phyloP scores from a whole-genome alignment of 306 rosid species.

The Lablab purpureus region DNA sequence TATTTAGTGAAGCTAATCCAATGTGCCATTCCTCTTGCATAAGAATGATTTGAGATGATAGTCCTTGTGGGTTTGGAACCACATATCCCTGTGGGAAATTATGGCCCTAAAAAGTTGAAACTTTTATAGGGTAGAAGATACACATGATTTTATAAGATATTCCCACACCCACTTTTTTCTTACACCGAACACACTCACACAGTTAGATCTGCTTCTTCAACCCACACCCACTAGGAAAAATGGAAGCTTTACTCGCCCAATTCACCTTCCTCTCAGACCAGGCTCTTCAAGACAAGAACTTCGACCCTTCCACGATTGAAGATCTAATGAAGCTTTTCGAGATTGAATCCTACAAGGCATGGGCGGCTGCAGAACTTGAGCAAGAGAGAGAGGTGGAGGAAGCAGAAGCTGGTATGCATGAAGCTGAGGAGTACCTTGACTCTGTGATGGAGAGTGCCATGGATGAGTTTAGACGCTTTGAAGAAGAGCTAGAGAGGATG shows the following conservation, averaged over 20 bases:
- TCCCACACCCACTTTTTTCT: not conserved
- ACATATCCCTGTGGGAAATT: slow-evolving; percentile 6
- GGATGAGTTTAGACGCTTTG: slow-evolving; percentile 85
- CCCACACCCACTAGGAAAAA: slow-evolving; percentile 6
- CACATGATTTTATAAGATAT: no score
- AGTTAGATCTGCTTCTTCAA: slow-evolving; percentile 44
- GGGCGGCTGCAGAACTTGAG: slow-evolving; percentile 85
- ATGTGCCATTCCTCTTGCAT: no score
- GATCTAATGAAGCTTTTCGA: slow-evolving; percentile 88
- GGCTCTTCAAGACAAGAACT: slow-evolving; percentile 75
- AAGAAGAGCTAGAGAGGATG: slow-evolving; percentile 69
- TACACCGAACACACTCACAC: not conserved
- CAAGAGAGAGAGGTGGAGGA: slow-evolving; percentile 62
- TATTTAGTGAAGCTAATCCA: no score
- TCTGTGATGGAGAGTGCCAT: slow-evolving; percentile 87
- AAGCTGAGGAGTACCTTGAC: slow-evolving; percentile 77
- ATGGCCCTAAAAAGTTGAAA: not conserved
- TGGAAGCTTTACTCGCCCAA: slow-evolving; percentile 85
- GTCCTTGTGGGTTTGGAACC: not conserved
- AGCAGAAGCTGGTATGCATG: slow-evolving; percentile 61
- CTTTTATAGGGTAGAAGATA: slow-evolving; percentile 3
- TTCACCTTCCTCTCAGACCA: slow-evolving; percentile 78
- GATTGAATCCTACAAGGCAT: slow-evolving; percentile 90
- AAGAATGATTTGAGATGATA: not conserved
- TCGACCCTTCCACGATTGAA: slow-evolving; percentile 80